These are phyloP conservation scores for Sicyos baderoa DNA, from an alignment of 306 rosid species.

Conservation along the genomic window DNA sequence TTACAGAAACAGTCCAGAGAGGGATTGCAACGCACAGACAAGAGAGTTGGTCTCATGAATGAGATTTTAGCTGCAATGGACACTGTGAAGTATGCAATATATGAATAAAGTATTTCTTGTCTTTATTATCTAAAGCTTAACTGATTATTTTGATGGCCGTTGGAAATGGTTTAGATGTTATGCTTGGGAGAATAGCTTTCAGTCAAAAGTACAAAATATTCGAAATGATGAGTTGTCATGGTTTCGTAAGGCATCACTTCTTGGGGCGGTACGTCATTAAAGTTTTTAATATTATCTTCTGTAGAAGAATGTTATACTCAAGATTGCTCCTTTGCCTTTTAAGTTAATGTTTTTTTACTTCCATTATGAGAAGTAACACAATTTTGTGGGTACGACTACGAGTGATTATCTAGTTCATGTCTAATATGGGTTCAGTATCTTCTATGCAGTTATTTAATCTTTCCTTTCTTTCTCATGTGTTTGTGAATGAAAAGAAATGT, in stretches of 20 bases:
- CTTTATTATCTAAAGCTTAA: not conserved
- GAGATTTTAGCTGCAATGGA: slow-evolving; percentile 98
- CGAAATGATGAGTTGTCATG: slow-evolving; percentile 75
- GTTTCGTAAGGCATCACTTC: slow-evolving; percentile 71
- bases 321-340: not conserved
- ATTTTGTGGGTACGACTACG: not conserved
- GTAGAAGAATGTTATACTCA: not conserved
- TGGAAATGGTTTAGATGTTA: slow-evolving; percentile 61
- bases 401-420: not conserved
- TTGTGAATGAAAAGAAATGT: no score
- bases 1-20: slow-evolving; percentile 73
- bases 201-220: slow-evolving; percentile 53
- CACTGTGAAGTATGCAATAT: slow-evolving; percentile 65
- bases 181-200: slow-evolving; percentile 98
- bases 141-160: slow-evolving; percentile 17
- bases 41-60: slow-evolving; percentile 95
- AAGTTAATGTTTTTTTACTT: not conserved
- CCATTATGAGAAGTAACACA: not conserved
- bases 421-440: not conserved
- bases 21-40: slow-evolving; percentile 90
- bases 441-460: no score
- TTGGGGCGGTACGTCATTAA: slow-evolving; percentile 64
- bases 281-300: not conserved
- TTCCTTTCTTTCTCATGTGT: not conserved
- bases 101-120: not conserved